Evolutionary conservation across 2,329 filamentous ascomycete species (phyloP), one percentile per base, ranked within the genome.

Genomic region (Botrytis porri): DNA sequence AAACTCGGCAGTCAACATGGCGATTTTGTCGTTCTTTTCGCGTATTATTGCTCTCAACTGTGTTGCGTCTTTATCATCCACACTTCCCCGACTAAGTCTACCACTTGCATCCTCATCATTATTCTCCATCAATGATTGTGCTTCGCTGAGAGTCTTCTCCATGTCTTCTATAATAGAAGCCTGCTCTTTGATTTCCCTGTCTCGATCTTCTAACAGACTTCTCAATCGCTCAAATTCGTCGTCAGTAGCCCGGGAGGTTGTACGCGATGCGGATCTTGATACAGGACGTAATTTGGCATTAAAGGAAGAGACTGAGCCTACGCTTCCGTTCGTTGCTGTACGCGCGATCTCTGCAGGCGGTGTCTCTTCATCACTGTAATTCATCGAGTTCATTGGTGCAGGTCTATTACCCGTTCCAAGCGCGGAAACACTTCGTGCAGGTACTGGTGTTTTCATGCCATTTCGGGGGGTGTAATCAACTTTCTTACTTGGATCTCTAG

Each of bases 1-100:
- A 79, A 99, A 99, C 80, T 99, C 96, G 14, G 93, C 89, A 0
- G 95, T 98, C 77, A 99, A 88, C 86, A 95, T 91, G 39, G 92
- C 90, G 77, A 99, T 98, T 84, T 95, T 97, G 73, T 99, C 96
- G 79, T 98, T 98, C 87, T 97, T 98, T 83, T 99, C 96, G 37
- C 93, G 88, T 71, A 99, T 84, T 78, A 97, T 83, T n/a, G 91
- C 88, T 71, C 95, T 90, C 73, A 99, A 85, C 80, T 97, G 92
- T 8, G 88, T 81, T 3, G 90, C 87, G 80, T 97, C 95, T 77
- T 90, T 91, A 73, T 92, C 92, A 73, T 91, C 90, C 37, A 88
- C 77, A 77, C 85, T 87, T 76, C 75, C 84, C 83, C 78, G 84
- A 81, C 78, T 83, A 76, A 76, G 80, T 80, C 77, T 83, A 86